phyloP scores from a whole-genome alignment of 768 basidiomycete species.

The Rhodotorula taiwanensis region DNA sequence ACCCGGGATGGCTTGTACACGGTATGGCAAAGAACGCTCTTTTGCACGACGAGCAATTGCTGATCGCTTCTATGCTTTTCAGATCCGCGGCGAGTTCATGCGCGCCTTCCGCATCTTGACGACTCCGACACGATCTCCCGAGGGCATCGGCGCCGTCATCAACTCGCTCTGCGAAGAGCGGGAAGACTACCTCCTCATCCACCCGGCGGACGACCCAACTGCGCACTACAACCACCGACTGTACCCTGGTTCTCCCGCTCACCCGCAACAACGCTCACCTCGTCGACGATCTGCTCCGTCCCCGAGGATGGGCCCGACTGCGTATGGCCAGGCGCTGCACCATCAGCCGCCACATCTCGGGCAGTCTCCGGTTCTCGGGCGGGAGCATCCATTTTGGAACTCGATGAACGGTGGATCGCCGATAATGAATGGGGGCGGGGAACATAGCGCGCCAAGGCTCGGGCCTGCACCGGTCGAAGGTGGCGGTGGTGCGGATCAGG shows the following conservation, averaged over 20 bases:
- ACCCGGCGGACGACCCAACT: slow-evolving; percentile 17
- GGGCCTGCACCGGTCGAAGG: too few species aligned
- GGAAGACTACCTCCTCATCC: slow-evolving; percentile 49
- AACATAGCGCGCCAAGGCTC: too few species aligned
- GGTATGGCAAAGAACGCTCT: slow-evolving; percentile 49
- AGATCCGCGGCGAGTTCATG: slow-evolving; percentile 99
- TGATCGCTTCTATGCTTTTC: not conserved
- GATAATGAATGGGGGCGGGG: too few species aligned
- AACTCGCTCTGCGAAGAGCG: slow-evolving; percentile 89
- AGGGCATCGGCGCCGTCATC: slow-evolving; percentile 51
- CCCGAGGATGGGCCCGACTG: slow-evolving; percentile 7
- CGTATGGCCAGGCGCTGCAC: not conserved
- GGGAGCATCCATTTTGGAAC: not conserved
- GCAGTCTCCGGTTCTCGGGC: not conserved
- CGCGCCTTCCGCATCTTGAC: slow-evolving; percentile 76
- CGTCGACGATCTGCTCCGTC: slow-evolving; percentile 26
- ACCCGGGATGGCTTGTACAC: slow-evolving; percentile 94
- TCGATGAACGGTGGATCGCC: not conserved
- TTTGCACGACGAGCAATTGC: not conserved
- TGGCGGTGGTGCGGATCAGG: too few species aligned
- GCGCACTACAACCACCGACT: slow-evolving; percentile 10
- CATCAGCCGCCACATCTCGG: slow-evolving; percentile 1
- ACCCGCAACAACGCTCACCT: slow-evolving; percentile 13
- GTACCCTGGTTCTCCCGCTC: not conserved
- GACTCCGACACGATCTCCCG: slow-evolving; percentile 64